Percentiles rank a stretch among this genome's conserved stretches.
phyloP scores from a whole-genome alignment of 1,284 basidiomycete species.

The Cutaneotrichosporon daszewskae region DNA sequence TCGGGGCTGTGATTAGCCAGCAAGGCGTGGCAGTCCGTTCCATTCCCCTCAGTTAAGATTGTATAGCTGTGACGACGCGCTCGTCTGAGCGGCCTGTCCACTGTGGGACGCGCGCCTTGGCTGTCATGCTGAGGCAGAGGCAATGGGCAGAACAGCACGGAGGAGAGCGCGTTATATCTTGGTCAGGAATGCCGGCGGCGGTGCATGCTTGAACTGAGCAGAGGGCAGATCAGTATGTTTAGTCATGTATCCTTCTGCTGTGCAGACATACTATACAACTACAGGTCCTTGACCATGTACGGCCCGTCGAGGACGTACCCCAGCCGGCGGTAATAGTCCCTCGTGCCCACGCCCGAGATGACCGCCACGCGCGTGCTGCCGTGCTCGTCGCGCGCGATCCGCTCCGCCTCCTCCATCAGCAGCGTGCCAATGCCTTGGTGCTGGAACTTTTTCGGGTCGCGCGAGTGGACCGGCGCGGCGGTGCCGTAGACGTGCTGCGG shows the following conservation, averaged over 20 bases:
- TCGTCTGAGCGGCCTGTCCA: too few relatives aligned
- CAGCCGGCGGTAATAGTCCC: conserved; percentile 87
- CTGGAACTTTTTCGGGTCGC: conserved; percentile 97
- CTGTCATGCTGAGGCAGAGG: too few relatives aligned
- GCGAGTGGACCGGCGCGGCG: conserved; percentile 91
- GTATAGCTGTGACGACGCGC: too few relatives aligned
- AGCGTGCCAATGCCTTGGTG: conserved; percentile 97
- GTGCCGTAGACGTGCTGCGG: conserved; percentile 89
- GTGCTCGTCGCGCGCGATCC: conserved; percentile 97
- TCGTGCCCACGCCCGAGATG: conserved; percentile 90
- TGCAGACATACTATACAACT: background rate
- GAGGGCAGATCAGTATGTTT: too few relatives aligned
- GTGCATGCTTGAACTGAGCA: too few relatives aligned
- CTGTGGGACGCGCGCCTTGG: too few relatives aligned
- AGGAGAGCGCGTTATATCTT: too few relatives aligned
- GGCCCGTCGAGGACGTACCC: conserved; percentile 94
- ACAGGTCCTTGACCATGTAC: conserved; percentile 80
- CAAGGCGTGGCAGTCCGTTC: too few relatives aligned
- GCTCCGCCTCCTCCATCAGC: conserved; percentile 98
- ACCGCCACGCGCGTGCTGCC: conserved; percentile 79
- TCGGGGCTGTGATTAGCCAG: too few relatives aligned
- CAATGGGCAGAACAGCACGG: background rate
- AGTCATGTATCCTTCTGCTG: too few relatives aligned
- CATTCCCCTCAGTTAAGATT: too few relatives aligned
- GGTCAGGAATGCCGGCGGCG: too few relatives aligned